Conservation (phyloP, 2,329 filamentous ascomycete genomes). For the Beauveria bassiana region DNA sequence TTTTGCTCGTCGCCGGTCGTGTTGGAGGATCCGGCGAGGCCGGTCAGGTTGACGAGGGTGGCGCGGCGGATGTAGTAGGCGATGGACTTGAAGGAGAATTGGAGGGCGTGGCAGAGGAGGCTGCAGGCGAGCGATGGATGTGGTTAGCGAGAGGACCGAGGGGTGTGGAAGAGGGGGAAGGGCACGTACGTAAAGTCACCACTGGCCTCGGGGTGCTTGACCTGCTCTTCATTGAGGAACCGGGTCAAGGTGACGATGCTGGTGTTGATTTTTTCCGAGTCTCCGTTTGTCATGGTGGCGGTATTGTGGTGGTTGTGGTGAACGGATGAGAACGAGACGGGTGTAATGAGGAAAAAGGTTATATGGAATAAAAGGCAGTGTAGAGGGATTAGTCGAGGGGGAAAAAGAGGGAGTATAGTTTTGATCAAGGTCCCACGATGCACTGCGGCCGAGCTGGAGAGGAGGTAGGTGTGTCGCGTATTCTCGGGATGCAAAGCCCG, state of each 20-base stretch:
- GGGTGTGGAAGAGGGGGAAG: background rate
- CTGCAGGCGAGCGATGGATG: slow-evolving; percentile 35
- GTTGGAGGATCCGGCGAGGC: slow-evolving; percentile 90
- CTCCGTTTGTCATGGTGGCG: slow-evolving; percentile 30
- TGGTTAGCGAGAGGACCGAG: background rate
- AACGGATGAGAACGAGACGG: slow-evolving; percentile 11
- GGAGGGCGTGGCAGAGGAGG: slow-evolving; percentile 90
- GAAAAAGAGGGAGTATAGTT: slow-evolving; percentile 4
- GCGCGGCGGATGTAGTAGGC: slow-evolving; percentile 98
- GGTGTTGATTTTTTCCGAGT: slow-evolving; percentile 81
- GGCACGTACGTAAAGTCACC: slow-evolving; percentile 89
- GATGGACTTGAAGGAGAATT: slow-evolving; percentile 99
- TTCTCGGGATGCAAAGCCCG: slow-evolving; percentile 13
- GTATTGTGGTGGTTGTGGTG: slow-evolving; percentile 13
- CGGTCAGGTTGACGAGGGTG: slow-evolving; percentile 89
- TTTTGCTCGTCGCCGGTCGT: slow-evolving; percentile 97
- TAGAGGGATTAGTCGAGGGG: background rate
- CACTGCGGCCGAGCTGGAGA: background rate
- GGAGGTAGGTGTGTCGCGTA: slow-evolving; percentile 1
- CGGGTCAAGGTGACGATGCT: slow-evolving; percentile 93
- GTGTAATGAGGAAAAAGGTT: slow-evolving; percentile 13
- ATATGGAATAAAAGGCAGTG: background rate
- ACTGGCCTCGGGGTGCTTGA: slow-evolving; percentile 86
- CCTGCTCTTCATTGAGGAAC: slow-evolving; percentile 93
- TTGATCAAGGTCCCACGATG: slow-evolving; percentile 11